Base-by-base conservation (phyloP, 306 rosid genomes). In the Acacia acuminata region DNA sequence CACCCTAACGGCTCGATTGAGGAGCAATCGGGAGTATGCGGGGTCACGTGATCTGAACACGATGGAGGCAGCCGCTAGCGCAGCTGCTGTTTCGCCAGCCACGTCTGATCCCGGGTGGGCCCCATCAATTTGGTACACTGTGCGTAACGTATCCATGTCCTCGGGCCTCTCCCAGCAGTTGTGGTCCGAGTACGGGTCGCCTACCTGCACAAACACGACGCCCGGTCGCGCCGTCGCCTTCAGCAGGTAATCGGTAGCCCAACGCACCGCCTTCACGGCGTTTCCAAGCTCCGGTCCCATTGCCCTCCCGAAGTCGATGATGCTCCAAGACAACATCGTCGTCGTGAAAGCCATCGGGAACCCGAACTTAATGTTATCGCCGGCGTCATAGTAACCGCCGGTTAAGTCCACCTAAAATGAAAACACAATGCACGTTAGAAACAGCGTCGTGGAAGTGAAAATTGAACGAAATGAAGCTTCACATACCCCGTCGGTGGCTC, bases 131-230 rank as follows among this genome's bases (percentile, higher is more conserved):
- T 86, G 89, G 82, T 80, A 96, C 79, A 77, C 97, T 2, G 96
- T 88, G 17, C 99, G 97, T 10, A 88, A 82, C 69, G 99, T 96
- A 77, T 96, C 99, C 99, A 94, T 96, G 83, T 96, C 99, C 73
- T 96, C 99, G 0, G 99, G 98, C 34, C 99, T 85, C 86, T 96
- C 99, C 99, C 99, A 96, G 32, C 99, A 96, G 91, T 90, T 94
- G 48, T 96, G 99, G 66, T 96, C 98, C 0, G 99, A 96, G 85
- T 13, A 78, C 0, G 98, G 90, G 73, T 96, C 98, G 1, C 97
- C 99, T 0, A 96, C 98, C 78, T 96, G 99, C 8, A 96, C 99
- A 40, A 66, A 94, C 5, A 96, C 90, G 65, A 96, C 94, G 70
- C 89, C 98, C 10, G 88, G 86, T 68, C 74, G 84, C 30, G 97